phyloP scores from a whole-genome alignment of 257 asterid genomes.

The Rubia yunnanensis region DNA sequence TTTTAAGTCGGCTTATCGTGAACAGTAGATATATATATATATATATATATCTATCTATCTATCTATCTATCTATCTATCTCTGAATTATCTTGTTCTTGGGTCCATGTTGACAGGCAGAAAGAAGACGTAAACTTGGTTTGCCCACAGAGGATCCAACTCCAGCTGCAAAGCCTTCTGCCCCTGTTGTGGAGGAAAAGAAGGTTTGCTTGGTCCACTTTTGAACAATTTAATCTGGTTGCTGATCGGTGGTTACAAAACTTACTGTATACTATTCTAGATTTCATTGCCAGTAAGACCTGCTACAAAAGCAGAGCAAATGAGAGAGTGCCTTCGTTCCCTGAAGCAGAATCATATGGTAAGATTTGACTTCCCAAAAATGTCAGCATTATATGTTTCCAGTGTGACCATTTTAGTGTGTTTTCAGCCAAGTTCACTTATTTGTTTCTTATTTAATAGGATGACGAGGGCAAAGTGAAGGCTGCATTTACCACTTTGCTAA shows the following conservation, averaged over 20 bases:
- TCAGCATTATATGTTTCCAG: neutral
- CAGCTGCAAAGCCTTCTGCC: conserved; percentile 46
- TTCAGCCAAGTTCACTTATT: conserved; percentile 5
- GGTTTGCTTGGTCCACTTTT: conserved; percentile 28
- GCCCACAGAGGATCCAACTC: conserved; percentile 68
- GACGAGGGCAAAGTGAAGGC: conserved; percentile 87
- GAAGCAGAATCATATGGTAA: conserved; percentile 83
- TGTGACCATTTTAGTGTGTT: neutral
- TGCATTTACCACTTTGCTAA: conserved; percentile 85
- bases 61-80: no score
- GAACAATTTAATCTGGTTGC: conserved; percentile 5
- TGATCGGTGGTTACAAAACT: conserved; percentile 8
- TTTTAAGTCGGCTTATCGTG: neutral
- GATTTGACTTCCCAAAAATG: neutral
- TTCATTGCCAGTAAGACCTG: conserved; percentile 78
- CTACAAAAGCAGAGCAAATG: conserved; percentile 88
- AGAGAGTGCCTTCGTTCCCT: conserved; percentile 88
- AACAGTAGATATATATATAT: no score
- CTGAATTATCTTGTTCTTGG: conserved; percentile 7
- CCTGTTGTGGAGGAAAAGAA: conserved; percentile 88
- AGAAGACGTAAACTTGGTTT: conserved; percentile 94
- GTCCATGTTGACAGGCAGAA: conserved; percentile 63
- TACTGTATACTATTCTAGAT: conserved; percentile 41
- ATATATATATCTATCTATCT: no score
- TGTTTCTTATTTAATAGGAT: conserved; percentile 38